phyloP scores from a whole-genome alignment of 176 grass and related monocot species.

The Carex myosuroides region DNA sequence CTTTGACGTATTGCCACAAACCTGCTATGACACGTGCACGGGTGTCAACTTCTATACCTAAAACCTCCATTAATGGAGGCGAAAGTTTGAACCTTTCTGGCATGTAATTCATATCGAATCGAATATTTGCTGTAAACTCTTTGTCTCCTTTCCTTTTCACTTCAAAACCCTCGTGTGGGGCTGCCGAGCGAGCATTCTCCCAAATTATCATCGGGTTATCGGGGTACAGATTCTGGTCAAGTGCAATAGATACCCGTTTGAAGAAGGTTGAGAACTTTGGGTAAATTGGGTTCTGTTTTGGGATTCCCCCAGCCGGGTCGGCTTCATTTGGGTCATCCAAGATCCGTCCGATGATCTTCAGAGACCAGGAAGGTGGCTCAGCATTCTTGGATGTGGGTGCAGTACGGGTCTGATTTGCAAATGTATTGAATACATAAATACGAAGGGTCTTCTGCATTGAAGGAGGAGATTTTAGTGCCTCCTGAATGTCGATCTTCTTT shows the following conservation, averaged over 20 bases:
- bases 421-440: conserved; percentile 96
- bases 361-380: conserved; percentile 88
- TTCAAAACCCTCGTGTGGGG: conserved; percentile 79
- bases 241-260: conserved; percentile 64
- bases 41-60: conserved; percentile 87
- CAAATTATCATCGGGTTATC: conserved; percentile 68
- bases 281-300: conserved; percentile 73
- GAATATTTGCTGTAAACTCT: conserved; percentile 70
- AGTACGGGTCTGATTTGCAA: conserved; percentile 64
- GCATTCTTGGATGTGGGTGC: conserved; percentile 36
- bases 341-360: conserved; percentile 89
- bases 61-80: conserved; percentile 74
- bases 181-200: conserved; percentile 64
- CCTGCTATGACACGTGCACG: conserved; percentile 75
- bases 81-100: conserved; percentile 91
- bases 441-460: conserved; percentile 84
- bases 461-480: conserved; percentile 70
- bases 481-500: conserved; percentile 95
- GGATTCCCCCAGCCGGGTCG: conserved; percentile 62
- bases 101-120: conserved; percentile 87
- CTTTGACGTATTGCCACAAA: conserved; percentile 93
- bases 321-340: conserved; percentile 62
- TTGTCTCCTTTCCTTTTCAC: conserved; percentile 90
- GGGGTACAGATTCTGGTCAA: conserved; percentile 61
- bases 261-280: conserved; percentile 93